phyloP scores from a whole-genome alignment of 495 filamentous ascomycete species.

The Chaetomidium leptoderma region DNA sequence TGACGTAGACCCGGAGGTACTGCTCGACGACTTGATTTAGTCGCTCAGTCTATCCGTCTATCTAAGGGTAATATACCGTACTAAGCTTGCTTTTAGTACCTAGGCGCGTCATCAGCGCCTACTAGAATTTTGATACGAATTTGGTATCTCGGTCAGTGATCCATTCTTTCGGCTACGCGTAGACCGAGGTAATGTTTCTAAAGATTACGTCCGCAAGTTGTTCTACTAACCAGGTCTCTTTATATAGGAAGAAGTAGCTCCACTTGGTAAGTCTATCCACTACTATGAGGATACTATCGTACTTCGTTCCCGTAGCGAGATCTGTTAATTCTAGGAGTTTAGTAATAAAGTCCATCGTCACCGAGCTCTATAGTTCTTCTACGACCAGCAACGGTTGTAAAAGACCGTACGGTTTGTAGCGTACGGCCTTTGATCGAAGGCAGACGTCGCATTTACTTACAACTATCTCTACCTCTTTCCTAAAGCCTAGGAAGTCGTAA shows the following conservation, averaged over 20 bases:
- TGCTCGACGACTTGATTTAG: not conserved
- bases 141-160: not conserved
- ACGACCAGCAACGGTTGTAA: too few species aligned
- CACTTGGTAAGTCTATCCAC: not conserved
- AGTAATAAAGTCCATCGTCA: constrained; percentile 8
- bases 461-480: too few species aligned
- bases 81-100: not conserved
- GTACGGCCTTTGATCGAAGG: too few species aligned
- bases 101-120: not conserved
- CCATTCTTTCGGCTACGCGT: not conserved
- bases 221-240: not conserved
- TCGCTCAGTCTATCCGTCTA: not conserved
- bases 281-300: not conserved
- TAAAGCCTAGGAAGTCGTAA: too few species aligned
- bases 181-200: not conserved
- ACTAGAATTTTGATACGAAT: not conserved
- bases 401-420: too few species aligned
- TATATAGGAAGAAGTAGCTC: not conserved
- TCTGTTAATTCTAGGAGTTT: not conserved
- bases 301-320: not conserved
- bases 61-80: not conserved
- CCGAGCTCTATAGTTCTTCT: constrained; percentile 3
- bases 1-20: not conserved
- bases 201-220: not conserved
- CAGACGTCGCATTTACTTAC: too few species aligned